These are phyloP conservation scores for Porpolomopsis calyptriformis DNA, from an alignment of 768 basidiomycete species.

Conservation along the genomic window DNA sequence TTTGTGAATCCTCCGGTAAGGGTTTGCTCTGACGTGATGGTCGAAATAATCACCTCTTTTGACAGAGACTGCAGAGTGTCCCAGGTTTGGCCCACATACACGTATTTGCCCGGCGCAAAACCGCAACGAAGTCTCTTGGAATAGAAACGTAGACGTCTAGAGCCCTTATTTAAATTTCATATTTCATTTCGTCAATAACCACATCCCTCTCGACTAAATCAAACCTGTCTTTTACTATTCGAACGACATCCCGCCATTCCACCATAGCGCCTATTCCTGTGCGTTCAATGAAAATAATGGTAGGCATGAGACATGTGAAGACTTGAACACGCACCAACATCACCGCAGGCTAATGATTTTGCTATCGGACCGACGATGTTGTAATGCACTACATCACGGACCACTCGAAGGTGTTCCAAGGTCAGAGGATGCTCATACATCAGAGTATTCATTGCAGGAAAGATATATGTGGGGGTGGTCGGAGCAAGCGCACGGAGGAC, in stretches of 20 bases:
- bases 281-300: background rate
- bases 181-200: constrained; percentile 26
- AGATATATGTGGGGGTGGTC: constrained; percentile 77
- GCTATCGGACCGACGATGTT: constrained; percentile 78
- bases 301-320: constrained; percentile 6
- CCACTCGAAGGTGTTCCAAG: constrained; percentile 62
- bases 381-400: constrained; percentile 71
- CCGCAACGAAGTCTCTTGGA: constrained; percentile 7
- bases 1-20: constrained; percentile 82
- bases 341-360: constrained; percentile 87
- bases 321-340: constrained; percentile 54
- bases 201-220: constrained; percentile 14
- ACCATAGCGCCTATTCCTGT: constrained; percentile 90
- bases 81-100: constrained; percentile 78
- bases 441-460: constrained; percentile 97
- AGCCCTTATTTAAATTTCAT: too few species aligned
- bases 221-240: constrained; percentile 54
- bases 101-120: constrained; percentile 62
- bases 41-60: constrained; percentile 1
- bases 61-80: constrained; percentile 71
- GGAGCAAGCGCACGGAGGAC: constrained; percentile 26
- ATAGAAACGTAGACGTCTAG: too few species aligned
- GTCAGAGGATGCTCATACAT: constrained; percentile 97
- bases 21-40: constrained; percentile 4
- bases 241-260: constrained; percentile 86